These are phyloP conservation scores for Solanum hybrid DNA, from an alignment of 305 asterid species.

Conservation along the genomic window DNA sequence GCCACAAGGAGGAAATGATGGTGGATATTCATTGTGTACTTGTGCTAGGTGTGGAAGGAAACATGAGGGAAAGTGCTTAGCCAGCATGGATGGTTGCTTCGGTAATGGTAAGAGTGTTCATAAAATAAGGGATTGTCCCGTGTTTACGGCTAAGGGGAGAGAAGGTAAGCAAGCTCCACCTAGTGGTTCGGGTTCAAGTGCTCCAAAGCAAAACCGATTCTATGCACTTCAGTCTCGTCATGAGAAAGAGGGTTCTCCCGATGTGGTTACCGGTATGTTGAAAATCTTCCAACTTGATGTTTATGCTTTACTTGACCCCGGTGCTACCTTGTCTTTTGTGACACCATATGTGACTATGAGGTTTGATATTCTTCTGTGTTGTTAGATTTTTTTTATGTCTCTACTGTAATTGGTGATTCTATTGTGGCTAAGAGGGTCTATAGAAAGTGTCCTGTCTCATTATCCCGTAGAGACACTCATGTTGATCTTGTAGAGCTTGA, in stretches of 20 bases:
- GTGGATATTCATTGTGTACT: not conserved
- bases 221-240: not conserved
- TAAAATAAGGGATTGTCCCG: not conserved
- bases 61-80: not conserved
- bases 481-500: not conserved
- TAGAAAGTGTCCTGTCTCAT: not conserved
- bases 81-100: not conserved
- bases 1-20: not conserved
- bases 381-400: not conserved
- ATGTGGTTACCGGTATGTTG: not conserved
- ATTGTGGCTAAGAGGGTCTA: not conserved
- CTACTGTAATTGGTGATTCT: not conserved
- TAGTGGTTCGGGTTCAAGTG: not conserved
- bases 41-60: not conserved
- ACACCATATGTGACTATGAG: not conserved
- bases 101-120: not conserved
- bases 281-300: not conserved
- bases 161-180: not conserved
- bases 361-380: not conserved
- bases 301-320: not conserved
- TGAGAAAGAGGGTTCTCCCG: not conserved
- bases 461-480: not conserved
- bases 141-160: not conserved
- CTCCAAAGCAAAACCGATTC: not conserved
- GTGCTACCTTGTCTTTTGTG: not conserved